Base-by-base conservation (phyloP, 2,329 filamentous ascomycete species). In the Cladosporium austrohemisphaericum region DNA sequence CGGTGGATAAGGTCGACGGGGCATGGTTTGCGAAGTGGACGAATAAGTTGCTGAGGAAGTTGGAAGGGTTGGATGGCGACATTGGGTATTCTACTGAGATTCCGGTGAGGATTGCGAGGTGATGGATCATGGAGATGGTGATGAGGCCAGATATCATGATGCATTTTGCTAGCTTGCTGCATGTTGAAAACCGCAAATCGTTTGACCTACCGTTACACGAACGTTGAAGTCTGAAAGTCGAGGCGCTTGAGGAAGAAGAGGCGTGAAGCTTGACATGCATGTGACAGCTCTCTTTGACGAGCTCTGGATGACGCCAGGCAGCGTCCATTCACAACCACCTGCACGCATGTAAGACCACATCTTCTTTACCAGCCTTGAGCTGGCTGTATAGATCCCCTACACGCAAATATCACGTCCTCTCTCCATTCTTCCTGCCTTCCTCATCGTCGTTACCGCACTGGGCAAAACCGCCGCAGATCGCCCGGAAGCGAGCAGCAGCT, bases 1-100 rank as follows among this genome's bases (percentile, higher is more conserved):
- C 38, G 6, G 47, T 50, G 9, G 40, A 50, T 6, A 41, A 37
- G 22, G 38, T 50, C 19, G 38, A 50, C 13, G 47, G 47, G 3
- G 47, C 37, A 3, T 43, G 47, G 47, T 43, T 43, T 22, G 47
- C 47, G 10, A 50, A 35, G 20, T 50, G 47, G 47, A 50, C 37
- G 29, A 50, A 43, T 11, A 50, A 50, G 19, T 20, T 43, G 11
- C 38, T 50, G 8, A 13, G 19, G 22, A 23, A 50, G 37, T 16
- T 50, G 28, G 47, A 50, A 20, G 22, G 38, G 37, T 25, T 43
- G 38, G 20, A 50, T 10, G 47, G 47, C 11, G 47, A 50, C 29
- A 7, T 50, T 14, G 47, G 47, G 22, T 50, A 49, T 36, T 41
- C 46, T 10, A 20, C n/a, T n/a, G n/a, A n/a, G n/a, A n/a, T n/a